Conservation (phyloP, 2,329 filamentous ascomycete genomes). For the Grosmannia huntii region DNA sequence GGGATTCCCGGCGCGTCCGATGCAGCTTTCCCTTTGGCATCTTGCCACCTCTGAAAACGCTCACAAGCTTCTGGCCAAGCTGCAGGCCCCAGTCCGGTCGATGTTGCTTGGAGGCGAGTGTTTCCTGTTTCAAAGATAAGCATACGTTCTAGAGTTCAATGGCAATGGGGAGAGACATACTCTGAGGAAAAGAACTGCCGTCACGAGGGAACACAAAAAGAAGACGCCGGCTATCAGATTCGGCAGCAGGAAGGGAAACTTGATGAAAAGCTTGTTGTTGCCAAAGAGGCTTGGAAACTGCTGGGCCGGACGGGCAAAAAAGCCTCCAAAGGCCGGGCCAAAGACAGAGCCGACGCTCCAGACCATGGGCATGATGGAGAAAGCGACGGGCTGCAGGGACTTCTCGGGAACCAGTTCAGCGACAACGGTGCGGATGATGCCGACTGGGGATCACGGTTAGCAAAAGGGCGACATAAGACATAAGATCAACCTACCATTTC, state of each 20-base stretch:
- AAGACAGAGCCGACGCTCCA: conserved; percentile 84
- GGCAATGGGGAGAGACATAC: no score
- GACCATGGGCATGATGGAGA: conserved; percentile 82
- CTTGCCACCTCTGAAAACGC: conserved; percentile 14
- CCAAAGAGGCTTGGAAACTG: conserved; percentile 63
- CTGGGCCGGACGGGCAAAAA: conserved; percentile 67
- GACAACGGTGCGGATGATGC: conserved; percentile 83
- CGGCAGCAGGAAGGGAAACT: conserved; percentile 72
- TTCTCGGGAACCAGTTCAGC: conserved; percentile 84
- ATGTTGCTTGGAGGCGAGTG: conserved; percentile 57
- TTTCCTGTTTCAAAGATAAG: no score
- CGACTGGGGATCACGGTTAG: conserved; percentile 26
- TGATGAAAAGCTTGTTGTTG: conserved; percentile 51
- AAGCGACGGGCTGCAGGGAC: conserved; percentile 76
- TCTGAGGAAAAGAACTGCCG: conserved; percentile 65
- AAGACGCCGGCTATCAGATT: conserved; percentile 67
- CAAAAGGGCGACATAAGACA: background rate
- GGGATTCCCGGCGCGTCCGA: conserved; percentile 15
- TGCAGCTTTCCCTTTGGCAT: conserved; percentile 2
- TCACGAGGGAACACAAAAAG: conserved; percentile 64
- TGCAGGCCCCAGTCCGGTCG: conserved; percentile 62
- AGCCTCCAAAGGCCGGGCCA: conserved; percentile 76
- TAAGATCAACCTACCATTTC: conserved; percentile 48
- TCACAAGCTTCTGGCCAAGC: conserved; percentile 53
- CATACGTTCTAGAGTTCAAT: no score